A percentile compares a stretch with the other conserved stretches of the same genome.
phyloP scores from a whole-genome alignment of 75 land plant species.

The Selaginella moellendorffii region DNA sequence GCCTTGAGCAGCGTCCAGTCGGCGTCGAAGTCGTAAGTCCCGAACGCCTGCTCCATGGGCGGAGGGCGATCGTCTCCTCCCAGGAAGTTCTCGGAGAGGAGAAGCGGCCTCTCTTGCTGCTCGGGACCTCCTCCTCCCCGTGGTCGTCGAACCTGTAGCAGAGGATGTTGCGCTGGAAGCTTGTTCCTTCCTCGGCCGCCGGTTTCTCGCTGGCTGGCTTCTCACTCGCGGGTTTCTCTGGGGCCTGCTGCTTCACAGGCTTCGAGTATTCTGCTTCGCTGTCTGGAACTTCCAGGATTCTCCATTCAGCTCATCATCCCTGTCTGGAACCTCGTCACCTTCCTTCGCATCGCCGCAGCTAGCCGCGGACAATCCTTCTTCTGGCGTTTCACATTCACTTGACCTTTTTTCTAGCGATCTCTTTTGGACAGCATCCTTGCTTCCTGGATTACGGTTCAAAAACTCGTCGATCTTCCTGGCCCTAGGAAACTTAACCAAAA shows the following conservation, averaged over 20 bases:
- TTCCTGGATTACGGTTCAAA: too few species aligned
- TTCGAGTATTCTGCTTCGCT: neutral
- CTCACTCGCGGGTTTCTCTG: too few species aligned
- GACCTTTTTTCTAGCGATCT: too few species aligned
- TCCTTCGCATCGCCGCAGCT: too few species aligned
- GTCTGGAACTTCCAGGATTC: conserved; percentile 5
- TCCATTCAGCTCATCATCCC: too few species aligned
- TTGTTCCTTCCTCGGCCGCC: neutral
- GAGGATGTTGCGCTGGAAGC: neutral
- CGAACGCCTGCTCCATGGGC: neutral
- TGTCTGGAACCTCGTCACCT: neutral
- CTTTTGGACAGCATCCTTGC: too few species aligned
- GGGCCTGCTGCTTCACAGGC: too few species aligned
- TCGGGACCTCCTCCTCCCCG: neutral
- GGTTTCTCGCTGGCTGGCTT: neutral
- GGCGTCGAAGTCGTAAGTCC: conserved; percentile 44
- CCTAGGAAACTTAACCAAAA: too few species aligned
- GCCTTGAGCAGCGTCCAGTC: conserved; percentile 27
- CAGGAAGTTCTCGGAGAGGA: neutral
- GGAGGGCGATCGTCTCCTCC: neutral
- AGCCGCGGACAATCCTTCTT: too few species aligned
- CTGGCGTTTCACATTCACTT: too few species aligned
- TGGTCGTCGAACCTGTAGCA: neutral
- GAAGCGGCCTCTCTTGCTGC: too few species aligned
- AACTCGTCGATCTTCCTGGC: too few species aligned